Percentiles rank a stretch among this genome's conserved stretches.
These are phyloP conservation scores for Phytopythium boreale DNA, from an alignment of 352 stramenopile species.

Conservation along the genomic window DNA sequence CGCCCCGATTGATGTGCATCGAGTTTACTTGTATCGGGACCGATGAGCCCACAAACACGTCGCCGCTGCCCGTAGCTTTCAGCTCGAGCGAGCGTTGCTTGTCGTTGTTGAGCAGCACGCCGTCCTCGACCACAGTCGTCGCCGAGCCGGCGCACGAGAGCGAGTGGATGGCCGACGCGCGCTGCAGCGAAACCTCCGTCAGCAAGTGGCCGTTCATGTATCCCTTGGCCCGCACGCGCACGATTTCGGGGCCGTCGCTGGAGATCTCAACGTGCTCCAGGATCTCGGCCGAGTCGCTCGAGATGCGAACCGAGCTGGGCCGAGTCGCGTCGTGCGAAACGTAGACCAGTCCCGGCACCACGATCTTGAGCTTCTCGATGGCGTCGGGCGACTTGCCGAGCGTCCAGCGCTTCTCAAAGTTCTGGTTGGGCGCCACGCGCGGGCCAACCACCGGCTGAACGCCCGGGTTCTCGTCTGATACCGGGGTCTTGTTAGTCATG, in stretches of 20 bases:
- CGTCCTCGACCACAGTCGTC: slow-evolving; percentile 3
- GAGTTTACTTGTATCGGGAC: background rate
- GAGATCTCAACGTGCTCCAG: background rate
- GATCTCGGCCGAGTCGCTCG: slow-evolving; percentile 1
- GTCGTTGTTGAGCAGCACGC: background rate
- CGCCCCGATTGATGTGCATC: background rate
- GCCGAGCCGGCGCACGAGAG: background rate
- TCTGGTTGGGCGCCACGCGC: slow-evolving; percentile 2
- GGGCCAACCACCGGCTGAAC: background rate
- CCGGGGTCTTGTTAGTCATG: background rate
- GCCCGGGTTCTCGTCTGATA: background rate
- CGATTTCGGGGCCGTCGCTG: background rate
- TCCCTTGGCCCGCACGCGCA: background rate
- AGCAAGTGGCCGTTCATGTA: background rate
- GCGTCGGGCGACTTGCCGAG: background rate
- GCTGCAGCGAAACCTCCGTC: slow-evolving; percentile 3
- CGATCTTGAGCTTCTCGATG: background rate
- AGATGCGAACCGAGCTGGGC: background rate
- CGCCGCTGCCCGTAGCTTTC: background rate
- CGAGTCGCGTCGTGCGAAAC: slow-evolving; percentile 2
- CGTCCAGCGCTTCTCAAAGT: slow-evolving; percentile 2
- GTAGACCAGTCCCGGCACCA: slow-evolving; percentile 1
- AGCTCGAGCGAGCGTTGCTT: background rate
- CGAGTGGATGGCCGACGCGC: background rate
- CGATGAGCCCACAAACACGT: background rate